Base-by-base conservation (phyloP, 2,329 filamentous ascomycete species). In the Aspergillus awamori region DNA sequence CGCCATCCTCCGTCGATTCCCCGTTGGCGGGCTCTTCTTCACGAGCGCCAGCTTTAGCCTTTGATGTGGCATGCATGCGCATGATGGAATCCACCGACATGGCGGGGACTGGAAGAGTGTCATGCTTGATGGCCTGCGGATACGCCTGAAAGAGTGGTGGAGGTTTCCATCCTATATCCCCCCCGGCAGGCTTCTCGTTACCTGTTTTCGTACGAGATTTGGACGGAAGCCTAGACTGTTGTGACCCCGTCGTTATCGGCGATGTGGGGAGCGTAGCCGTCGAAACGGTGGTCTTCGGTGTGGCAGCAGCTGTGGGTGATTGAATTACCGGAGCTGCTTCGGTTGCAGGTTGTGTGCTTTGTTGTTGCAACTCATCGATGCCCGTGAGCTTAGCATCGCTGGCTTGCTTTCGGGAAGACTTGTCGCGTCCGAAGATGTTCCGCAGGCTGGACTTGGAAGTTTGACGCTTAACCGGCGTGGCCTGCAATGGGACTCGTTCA, bases 121-220 rank as follows among this genome's bases (percentile, higher is more conserved):
- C 87, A 74, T 95, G 86, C 70, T 90, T 93, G 66, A 92, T 84
- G 2, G 92, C 87, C 75, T 96, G 93, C 0, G 91, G 89, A 72
- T 93, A 96, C 11, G 91, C 92, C 74, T 96, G 90, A 74, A 93
- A 96, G 11, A 97, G 79, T 2, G 92, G 91, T 6, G 92, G 91
- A 15, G 88, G 85, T 59, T 86, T 84, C 88, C 88, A 91, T 11
- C 68, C 68, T 68, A 70, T 60, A 69, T 74, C 67, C 57, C 67
- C 64, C 8, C 65, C 64, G 2, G 64, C 45, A 1, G 64, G 53
- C 41, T 72, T 68, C 28, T 70, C 63, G 10, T 73, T 75, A 5
- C 53, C 53, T 2, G 66, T 59, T 53, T 59, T 67, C 8, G 65
- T 55, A n/a, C 69, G 69, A 38, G 63, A 43, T 7, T 69, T 70